These are phyloP conservation scores for Flaveria floridana DNA, from an alignment of 140 eudicot genomes.

Conservation along the genomic window DNA sequence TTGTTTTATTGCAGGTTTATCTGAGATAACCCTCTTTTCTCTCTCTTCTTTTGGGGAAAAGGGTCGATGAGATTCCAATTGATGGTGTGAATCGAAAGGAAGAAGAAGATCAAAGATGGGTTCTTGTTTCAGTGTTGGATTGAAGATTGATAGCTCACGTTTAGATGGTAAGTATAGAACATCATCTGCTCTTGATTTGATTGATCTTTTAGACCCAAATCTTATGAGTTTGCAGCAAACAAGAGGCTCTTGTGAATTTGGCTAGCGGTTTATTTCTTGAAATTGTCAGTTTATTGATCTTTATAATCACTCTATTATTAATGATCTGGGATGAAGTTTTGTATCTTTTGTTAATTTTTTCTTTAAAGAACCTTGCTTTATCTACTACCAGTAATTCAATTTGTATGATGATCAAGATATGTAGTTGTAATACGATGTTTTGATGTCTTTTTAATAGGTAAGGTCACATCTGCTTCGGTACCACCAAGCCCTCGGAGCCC, in stretches of 20 bases:
- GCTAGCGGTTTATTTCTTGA: background rate
- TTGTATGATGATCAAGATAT: constrained; percentile 17
- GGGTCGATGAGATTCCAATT: constrained; percentile 9
- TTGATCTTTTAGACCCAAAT: background rate
- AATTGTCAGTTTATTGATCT: background rate
- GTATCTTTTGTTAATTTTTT: background rate
- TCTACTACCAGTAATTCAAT: background rate
- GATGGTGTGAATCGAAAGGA: constrained; percentile 3
- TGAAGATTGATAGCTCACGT: constrained; percentile 64
- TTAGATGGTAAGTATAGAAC: constrained; percentile 48
- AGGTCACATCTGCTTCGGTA: constrained; percentile 45
- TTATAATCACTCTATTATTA: background rate
- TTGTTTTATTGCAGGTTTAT: background rate
- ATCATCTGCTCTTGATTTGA: background rate
- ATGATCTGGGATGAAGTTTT: background rate
- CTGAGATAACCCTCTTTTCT: background rate
- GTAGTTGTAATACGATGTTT: background rate
- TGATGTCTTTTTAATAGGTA: constrained; percentile 35
- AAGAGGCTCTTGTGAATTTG: background rate
- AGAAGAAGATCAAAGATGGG: constrained; percentile 47
- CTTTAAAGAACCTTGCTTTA: constrained; percentile 6
- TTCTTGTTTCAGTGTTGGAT: constrained; percentile 66
- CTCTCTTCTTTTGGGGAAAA: background rate
- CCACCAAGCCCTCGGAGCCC: constrained; percentile 68
- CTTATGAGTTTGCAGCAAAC: constrained; percentile 12